These are phyloP conservation scores for Linderniella brevidens DNA, from an alignment of 257 asterid genomes.

Conservation along the genomic window DNA sequence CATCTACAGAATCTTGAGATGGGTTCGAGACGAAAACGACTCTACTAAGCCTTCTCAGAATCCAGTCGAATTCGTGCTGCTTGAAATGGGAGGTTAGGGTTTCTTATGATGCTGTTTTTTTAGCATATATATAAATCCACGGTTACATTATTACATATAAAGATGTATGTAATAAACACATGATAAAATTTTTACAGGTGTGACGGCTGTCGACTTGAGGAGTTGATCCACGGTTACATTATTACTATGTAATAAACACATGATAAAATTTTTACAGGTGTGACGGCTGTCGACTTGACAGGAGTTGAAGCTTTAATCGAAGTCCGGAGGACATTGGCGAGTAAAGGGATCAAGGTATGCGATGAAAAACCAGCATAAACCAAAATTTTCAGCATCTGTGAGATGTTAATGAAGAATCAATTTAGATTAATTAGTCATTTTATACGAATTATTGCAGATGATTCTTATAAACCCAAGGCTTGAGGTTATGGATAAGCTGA, in stretches of 20 bases:
- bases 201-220: conserved; percentile 59
- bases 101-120: too few species aligned
- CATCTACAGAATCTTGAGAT: conserved; percentile 54
- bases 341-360: conserved; percentile 50
- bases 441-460: conserved; percentile 28
- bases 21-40: conserved; percentile 44
- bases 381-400: background rate
- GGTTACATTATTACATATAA: too few species aligned
- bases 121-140: background rate
- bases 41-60: conserved; percentile 4
- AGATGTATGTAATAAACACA: too few species aligned
- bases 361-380: too few species aligned
- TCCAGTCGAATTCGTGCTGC: conserved; percentile 33
- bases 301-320: conserved; percentile 60
- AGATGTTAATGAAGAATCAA: too few species aligned
- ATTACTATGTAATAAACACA: too few species aligned
- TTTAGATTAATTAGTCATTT: too few species aligned
- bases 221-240: too few species aligned
- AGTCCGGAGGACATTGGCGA: conserved; percentile 26
- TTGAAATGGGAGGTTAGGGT: conserved; percentile 64
- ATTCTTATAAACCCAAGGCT: conserved; percentile 58
- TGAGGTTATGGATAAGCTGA: conserved; percentile 60
- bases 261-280: conserved; percentile 17
- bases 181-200: conserved; percentile 17
- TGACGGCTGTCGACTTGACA: conserved; percentile 56